Evolutionary conservation across 805 yeast genomes (phyloP), one percentile per base, ranked within the genome.

Genomic region (Yamadazyma tumulicola): DNA sequence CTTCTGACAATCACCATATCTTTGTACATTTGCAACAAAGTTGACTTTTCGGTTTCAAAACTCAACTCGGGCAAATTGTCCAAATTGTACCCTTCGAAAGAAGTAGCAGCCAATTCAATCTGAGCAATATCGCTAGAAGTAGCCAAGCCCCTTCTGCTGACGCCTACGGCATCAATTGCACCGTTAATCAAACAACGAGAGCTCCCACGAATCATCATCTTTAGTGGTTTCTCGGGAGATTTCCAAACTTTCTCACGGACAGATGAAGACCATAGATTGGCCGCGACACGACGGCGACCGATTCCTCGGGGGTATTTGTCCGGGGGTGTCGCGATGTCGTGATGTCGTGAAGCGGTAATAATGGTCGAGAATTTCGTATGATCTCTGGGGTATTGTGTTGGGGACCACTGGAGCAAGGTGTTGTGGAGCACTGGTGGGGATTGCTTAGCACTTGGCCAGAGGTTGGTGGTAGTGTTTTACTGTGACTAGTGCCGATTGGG

Each of bases 1-100:
- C 98, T 85, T 76, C 95, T 81, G 60, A 91, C 80, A 48, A 82
- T 67, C 49, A 83, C 79, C 97, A 93, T 89, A 61, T 91, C 95
- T 70, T 87, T 85, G 79, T 89, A 93, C 96, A 93, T 87, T 58
- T 88, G 79, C 55, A 93, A 71, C 52, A 93, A 67, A 37, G 81
- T 75, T 33, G 76, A 74, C 75, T 87, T 88, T 53, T 85, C 80
- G 38, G 96, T 83, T 64, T 81, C 81, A 60, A 84, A 82, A 34
- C 70, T 64, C 54, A 84, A 69, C 32, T 74, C 74, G 35, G 96
- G 96, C 19, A 52, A 54, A n/a, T 28, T 30, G 17, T 75, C 81
- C 47, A 93, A 60, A 66, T 81, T 70, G 73, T 88, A 93, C 35
- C 87, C 83, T 64, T 85, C 93, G 59, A 87, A 93, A 6, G 95